Conservation (phyloP, 1,284 basidiomycete genomes). For the Rhodotorula glutinis region DNA sequence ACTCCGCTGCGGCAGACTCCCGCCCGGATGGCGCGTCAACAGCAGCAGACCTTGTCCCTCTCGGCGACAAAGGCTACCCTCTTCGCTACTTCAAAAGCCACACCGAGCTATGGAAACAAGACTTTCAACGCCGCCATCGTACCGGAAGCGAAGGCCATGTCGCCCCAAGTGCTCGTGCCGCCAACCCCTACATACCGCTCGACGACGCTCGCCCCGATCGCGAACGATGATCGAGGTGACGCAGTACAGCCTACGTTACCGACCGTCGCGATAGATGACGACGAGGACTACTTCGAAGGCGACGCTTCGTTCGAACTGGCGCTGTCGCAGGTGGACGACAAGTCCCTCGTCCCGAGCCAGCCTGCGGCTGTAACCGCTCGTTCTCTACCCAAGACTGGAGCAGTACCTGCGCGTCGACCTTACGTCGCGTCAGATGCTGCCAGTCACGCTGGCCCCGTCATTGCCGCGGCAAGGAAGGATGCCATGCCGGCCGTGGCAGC, state of each 20-base stretch:
- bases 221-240: too few species aligned
- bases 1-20: constrained; percentile 3
- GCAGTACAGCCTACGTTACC: too few species aligned
- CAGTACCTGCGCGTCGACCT: too few species aligned
- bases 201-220: neutral
- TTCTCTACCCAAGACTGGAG: too few species aligned
- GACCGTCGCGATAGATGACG: neutral
- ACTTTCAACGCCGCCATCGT: too few species aligned
- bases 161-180: neutral
- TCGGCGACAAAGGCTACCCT: neutral
- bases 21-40: neutral
- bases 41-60: neutral
- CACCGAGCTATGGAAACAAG: neutral
- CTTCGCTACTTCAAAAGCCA: neutral
- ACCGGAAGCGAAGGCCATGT: too few species aligned
- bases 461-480: too few species aligned
- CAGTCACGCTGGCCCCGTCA: too few species aligned
- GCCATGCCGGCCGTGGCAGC: too few species aligned
- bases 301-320: constrained; percentile 27
- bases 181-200: neutral
- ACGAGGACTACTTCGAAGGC: neutral
- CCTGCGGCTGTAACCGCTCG: neutral
- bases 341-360: neutral
- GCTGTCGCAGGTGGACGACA: constrained; percentile 22
- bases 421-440: too few species aligned